Evolutionary conservation across 2,329 filamentous ascomycete species (phyloP).

Genomic region (Curvularia sp.): DNA sequence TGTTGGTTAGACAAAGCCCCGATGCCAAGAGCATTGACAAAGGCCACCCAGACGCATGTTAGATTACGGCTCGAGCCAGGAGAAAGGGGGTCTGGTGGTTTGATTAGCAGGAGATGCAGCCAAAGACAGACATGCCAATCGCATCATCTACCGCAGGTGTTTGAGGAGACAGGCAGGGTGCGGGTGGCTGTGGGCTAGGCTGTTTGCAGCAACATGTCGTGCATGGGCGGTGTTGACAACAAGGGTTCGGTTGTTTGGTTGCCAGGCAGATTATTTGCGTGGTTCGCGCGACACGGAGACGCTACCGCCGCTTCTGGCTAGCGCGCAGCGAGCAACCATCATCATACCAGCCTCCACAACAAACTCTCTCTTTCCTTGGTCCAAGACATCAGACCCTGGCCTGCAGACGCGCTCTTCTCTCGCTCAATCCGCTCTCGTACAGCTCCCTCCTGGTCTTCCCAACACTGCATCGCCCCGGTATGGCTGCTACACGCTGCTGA

Average conservation of each 20-base stretch:
- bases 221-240: slow-evolving; percentile 22
- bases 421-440: slow-evolving; percentile 37
- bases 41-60: neutral
- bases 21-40: neutral
- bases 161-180: neutral
- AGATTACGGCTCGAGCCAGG: slow-evolving; percentile 3
- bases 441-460: slow-evolving; percentile 15
- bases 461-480: slow-evolving; percentile 23
- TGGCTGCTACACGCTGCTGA: slow-evolving; percentile 42
- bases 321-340: slow-evolving; percentile 13
- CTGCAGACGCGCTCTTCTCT: slow-evolving; percentile 36
- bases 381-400: slow-evolving; percentile 32
- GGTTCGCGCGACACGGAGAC: slow-evolving; percentile 18
- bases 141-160: neutral
- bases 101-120: slow-evolving; percentile 7
- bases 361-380: slow-evolving; percentile 34
- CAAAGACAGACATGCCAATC: neutral
- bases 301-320: slow-evolving; percentile 9
- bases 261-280: slow-evolving; percentile 21
- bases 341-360: slow-evolving; percentile 42
- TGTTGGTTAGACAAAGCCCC: neutral
- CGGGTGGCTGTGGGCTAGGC: slow-evolving; percentile 4
- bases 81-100: slow-evolving; percentile 13
- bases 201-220: slow-evolving; percentile 14
- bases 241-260: slow-evolving; percentile 23